Evolutionary conservation across 495 filamentous ascomycete species (phyloP).

Genomic region (Penicillium goetzii): DNA sequence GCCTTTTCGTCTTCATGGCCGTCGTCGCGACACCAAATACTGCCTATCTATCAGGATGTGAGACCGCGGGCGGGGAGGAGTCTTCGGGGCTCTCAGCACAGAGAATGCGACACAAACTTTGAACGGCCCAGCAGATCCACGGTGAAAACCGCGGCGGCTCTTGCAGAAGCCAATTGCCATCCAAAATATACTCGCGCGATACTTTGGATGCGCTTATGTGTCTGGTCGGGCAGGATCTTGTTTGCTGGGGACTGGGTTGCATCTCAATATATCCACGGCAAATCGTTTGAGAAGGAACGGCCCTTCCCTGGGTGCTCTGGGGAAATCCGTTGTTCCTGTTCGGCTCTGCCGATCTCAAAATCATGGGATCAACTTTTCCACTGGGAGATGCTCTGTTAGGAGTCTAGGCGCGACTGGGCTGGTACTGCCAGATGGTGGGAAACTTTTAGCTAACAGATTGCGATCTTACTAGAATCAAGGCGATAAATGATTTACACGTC

Average conservation of each 20-base stretch:
- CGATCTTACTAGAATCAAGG: slow-evolving; percentile 20
- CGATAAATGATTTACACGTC: slow-evolving; percentile 38
- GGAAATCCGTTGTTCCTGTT: neutral
- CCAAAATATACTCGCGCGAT: neutral
- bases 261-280: neutral
- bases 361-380: neutral
- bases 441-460: slow-evolving; percentile 21
- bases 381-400: neutral
- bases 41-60: neutral
- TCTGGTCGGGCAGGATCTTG: neutral
- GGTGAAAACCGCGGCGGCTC: neutral
- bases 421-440: slow-evolving; percentile 1
- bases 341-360: neutral
- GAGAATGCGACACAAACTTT: slow-evolving; percentile 26
- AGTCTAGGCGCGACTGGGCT: neutral
- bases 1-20: no score
- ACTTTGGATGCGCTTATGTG: neutral
- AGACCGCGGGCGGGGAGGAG: slow-evolving; percentile 19
- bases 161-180: neutral
- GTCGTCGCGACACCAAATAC: neutral
- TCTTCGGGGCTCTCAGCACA: slow-evolving; percentile 13
- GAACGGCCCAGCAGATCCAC: slow-evolving; percentile 10
- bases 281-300: neutral
- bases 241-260: neutral
- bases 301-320: neutral